Evolutionary conservation across 2,329 filamentous ascomycete genomes (phyloP).

Genomic region (Decorospora gaudefroyi): DNA sequence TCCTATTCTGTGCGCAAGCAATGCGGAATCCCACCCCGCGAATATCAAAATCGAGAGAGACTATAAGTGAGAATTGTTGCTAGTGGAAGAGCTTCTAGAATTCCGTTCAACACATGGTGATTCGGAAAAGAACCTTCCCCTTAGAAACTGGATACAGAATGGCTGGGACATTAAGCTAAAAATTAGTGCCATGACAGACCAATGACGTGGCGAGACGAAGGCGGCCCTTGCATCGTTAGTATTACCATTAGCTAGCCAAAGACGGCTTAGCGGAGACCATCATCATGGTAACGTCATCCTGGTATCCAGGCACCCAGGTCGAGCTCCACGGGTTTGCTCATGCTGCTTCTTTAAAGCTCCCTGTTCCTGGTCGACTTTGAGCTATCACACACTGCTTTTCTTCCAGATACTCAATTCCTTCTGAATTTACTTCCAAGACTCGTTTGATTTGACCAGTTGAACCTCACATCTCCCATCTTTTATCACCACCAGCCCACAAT

Average conservation of each 20-base stretch:
- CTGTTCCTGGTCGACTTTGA: conserved; percentile 1
- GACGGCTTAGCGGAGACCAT: conserved; percentile 10
- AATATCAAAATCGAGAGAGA: no score
- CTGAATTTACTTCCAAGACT: conserved; percentile 2
- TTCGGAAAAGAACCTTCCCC: no score
- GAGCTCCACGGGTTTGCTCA: conserved; percentile 3
- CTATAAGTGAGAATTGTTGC: no score
- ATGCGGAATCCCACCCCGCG: no score
- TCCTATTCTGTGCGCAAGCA: no score
- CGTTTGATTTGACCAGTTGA: conserved; percentile 9
- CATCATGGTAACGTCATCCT: conserved; percentile 21
- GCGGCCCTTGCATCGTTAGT: conserved; percentile 1
- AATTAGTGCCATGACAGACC: conserved; percentile 9
- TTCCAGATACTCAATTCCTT: conserved; percentile 10
- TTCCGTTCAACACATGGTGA: no score
- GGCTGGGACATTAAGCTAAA: conserved; percentile 11
- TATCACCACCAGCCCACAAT: conserved; percentile 21
- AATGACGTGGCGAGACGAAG: conserved; percentile 8
- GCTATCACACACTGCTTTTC: conserved; percentile 5
- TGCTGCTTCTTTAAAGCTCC: conserved; percentile 15
- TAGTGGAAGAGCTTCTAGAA: no score
- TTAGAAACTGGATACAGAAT: no score
- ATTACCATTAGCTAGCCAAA: background rate
- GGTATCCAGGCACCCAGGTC: no score
- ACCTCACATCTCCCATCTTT: no score